Base-by-base conservation (phyloP, 805 yeast genomes). In the Kluyveromyces dobzhanskii region DNA sequence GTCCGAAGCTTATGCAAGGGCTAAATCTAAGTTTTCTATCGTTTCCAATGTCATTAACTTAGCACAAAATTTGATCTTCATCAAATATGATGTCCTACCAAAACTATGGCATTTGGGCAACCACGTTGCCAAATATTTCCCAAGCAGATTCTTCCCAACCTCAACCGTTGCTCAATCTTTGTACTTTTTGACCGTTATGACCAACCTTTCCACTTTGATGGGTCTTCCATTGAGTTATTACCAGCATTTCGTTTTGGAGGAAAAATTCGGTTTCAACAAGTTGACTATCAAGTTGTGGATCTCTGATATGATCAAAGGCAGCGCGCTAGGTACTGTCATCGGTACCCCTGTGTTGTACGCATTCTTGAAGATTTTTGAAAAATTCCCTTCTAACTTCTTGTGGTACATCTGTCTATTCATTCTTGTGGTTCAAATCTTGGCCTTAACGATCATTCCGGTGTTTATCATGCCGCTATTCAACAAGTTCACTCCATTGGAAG, bases 401-500 rank as follows among this genome's bases (percentile, higher is more conserved):
- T 74, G 79, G 53, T 92, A 88, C 62, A 69, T 85, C 43, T 80
- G 94, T 66, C 64, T 73, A 11, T 80, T 87, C 54, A 64, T 85
- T 30, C 70, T 88, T 31, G 69, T 65, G 13, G 75, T 87, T 45
- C 95, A 83, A 61, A 66, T 90, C 38, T 64, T 83, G 41, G 72
- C 79, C 39, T 78, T 83, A 68, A 78, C 92, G 24, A 67, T 90
- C 33, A 75, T 71, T 54, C 97, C 97, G 26, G 78, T 84, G 19
- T 70, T 86, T 48, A 88, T 92, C 51, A 87, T 83, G 67, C 99
- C 99, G 4, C 65, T 86, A 46, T 92, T 92, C 71, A 87, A 92
- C 70, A 88, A 85, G 55, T 76, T 85, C 46, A 81, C 86, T 28
- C 95, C 97, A 24, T 73, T 92, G 49, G 86, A 83, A 50, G 86